A percentile compares a stretch with the other conserved stretches of the same genome.
Conservation (phyloP, 2,329 filamentous ascomycete genomes). For the Cladobotryum mycophilum region DNA sequence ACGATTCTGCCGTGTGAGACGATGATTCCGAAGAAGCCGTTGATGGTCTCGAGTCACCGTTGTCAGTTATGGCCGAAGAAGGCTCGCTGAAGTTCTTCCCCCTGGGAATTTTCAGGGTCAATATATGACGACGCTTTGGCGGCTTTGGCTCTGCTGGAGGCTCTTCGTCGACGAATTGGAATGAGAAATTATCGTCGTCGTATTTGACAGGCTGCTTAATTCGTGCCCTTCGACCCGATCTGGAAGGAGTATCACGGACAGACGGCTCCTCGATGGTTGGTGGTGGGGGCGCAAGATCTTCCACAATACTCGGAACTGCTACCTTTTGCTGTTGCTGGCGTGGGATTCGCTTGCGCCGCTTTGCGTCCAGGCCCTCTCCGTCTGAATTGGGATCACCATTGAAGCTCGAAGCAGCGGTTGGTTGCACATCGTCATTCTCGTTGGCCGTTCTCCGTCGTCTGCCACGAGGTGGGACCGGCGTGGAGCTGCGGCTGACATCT, state of each 20-base stretch:
- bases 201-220: conserved; percentile 21
- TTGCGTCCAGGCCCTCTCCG: conserved; percentile 21
- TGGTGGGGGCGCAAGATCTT: conserved; percentile 19
- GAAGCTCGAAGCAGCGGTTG: conserved; percentile 25
- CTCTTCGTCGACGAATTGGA: conserved; percentile 21
- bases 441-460: conserved; percentile 28
- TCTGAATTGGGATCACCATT: conserved; percentile 29
- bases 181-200: conserved; percentile 22
- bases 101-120: conserved; percentile 36
- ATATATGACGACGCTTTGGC: conserved; percentile 26
- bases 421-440: conserved; percentile 22
- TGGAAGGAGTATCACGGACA: conserved; percentile 10
- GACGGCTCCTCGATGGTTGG: conserved; percentile 9
- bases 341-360: conserved; percentile 24
- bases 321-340: conserved; percentile 18
- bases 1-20: conserved; percentile 42
- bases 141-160: conserved; percentile 21
- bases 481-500: conserved; percentile 45
- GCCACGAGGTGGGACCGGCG: conserved; percentile 34
- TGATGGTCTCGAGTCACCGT: conserved; percentile 44
- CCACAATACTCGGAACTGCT: conserved; percentile 17
- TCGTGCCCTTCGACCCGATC: conserved; percentile 21
- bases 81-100: conserved; percentile 34
- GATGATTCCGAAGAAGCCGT: conserved; percentile 49
- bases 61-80: conserved; percentile 30